Evolutionary conservation across 2,329 filamentous ascomycete genomes (phyloP), one percentile per base, ranked within the genome.

Genomic region (Beauveria australis): DNA sequence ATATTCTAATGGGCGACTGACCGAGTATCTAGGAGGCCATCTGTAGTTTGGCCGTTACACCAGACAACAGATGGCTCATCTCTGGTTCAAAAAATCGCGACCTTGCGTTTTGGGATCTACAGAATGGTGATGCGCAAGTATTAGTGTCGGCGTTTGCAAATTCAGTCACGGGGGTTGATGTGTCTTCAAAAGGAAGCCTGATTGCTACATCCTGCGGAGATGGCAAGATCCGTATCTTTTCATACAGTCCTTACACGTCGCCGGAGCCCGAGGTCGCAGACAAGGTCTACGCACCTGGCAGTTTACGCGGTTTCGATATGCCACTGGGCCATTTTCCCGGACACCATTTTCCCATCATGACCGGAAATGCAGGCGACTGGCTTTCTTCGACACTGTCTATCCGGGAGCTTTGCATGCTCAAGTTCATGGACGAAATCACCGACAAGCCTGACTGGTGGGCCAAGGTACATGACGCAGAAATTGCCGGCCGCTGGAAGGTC

Each of bases 401-500:
- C 10, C 72, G 72, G 18, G 73, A 76, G 64, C 62, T 72, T 4
- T 67, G 67, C 33, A 75, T 76, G 71, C 66, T 74, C 26, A 61
- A 64, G 3, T 52, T 74, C 26, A 71, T 76, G 64, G 69, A 73
- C 51, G 48, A 60, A 5, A 65, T 76, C 26, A 74, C 73, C 1
- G 73, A 76, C 64, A 76, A 76, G 63, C 65, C 67, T 0, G 65
- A 69, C 40, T 77, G 74, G 74, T 64, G 74, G 41, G 61, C 47
- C 24, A 72, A 72, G 51, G 66, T 69, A 6, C 62, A 62, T 30
- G 58, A 72, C 24, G 48, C 63, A 2, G 60, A 61, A 1, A 70
- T 71, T 33, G 56, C 30, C 30, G 12, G 30, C 30, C 30, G 30
- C 30, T 33, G 30, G 30, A 33, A 33, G 30, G 12, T 12, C 30